Evolutionary conservation across 257 asterid species (phyloP).

Genomic region (Eucommia ulmoides): DNA sequence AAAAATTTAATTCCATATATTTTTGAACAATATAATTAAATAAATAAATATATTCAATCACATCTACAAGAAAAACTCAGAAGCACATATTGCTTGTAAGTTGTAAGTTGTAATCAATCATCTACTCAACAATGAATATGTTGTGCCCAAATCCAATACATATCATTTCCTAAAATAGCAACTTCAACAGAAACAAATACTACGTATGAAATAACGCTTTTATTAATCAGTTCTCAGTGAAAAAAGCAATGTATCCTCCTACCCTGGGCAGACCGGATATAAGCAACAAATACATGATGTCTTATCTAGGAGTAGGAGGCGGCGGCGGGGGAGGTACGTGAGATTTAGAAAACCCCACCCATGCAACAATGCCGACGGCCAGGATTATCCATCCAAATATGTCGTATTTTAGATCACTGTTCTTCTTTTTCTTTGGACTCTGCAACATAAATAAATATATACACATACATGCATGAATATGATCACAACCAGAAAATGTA

Average conservation of each 20-base stretch:
- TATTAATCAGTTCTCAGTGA: neutral
- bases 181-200: neutral
- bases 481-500: neutral
- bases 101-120: too few species aligned
- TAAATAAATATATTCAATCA: too few species aligned
- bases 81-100: too few species aligned
- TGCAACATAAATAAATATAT: constrained; percentile 1
- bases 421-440: constrained; percentile 30
- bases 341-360: constrained; percentile 50
- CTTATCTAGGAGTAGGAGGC: constrained; percentile 40
- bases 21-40: too few species aligned
- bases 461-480: neutral
- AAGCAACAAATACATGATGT: constrained; percentile 3
- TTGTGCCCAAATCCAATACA: neutral
- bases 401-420: constrained; percentile 42
- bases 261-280: neutral
- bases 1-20: too few species aligned
- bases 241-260: neutral
- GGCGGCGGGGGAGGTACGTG: constrained; percentile 46
- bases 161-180: neutral
- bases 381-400: constrained; percentile 51
- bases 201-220: neutral
- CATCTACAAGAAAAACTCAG: too few species aligned
- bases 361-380: constrained; percentile 38
- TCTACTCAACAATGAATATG: too few species aligned